A percentile compares a stretch with the other conserved stretches of the same genome.
phyloP scores from a whole-genome alignment of 2,329 filamentous ascomycete species.

The Penicillium sp. region DNA sequence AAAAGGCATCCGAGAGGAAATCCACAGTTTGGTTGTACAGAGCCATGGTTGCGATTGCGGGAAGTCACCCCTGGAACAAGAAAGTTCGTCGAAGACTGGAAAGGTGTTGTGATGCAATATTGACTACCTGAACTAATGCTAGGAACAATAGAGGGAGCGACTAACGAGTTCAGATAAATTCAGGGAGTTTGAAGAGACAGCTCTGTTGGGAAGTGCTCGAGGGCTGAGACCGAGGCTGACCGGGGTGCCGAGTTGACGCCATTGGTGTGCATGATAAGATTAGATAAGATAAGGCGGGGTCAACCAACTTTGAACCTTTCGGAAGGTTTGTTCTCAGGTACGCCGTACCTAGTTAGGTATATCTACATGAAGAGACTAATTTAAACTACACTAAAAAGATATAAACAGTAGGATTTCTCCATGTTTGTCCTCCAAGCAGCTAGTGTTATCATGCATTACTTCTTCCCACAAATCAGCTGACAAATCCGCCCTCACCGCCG shows the following conservation, averaged over 20 bases:
- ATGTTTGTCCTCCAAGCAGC: too few species aligned
- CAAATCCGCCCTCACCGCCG: too few species aligned
- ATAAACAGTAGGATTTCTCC: too few species aligned
- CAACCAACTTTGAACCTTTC: too few species aligned
- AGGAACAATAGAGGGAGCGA: not conserved
- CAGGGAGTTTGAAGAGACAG: not conserved
- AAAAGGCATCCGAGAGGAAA: slow-evolving; percentile 34
- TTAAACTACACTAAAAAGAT: too few species aligned
- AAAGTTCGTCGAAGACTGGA: not conserved
- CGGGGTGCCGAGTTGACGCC: not conserved
- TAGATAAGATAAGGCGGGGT: not conserved
- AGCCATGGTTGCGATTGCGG: slow-evolving; percentile 29
- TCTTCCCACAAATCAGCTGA: too few species aligned
- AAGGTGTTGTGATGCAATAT: not conserved
- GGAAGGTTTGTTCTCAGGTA: too few species aligned
- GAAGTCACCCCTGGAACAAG: slow-evolving; percentile 1
- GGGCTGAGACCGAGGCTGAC: slow-evolving; percentile 2
- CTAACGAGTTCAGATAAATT: not conserved
- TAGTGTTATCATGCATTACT: too few species aligned
- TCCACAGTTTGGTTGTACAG: slow-evolving; percentile 38
- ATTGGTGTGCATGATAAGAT: not conserved
- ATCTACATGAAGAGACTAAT: too few species aligned
- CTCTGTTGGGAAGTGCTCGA: not conserved
- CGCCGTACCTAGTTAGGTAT: too few species aligned
- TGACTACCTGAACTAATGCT: too few species aligned